Evolutionary conservation across 805 yeast genomes (phyloP).

Genomic region (Wickerhamomyces hampshirensis): DNA sequence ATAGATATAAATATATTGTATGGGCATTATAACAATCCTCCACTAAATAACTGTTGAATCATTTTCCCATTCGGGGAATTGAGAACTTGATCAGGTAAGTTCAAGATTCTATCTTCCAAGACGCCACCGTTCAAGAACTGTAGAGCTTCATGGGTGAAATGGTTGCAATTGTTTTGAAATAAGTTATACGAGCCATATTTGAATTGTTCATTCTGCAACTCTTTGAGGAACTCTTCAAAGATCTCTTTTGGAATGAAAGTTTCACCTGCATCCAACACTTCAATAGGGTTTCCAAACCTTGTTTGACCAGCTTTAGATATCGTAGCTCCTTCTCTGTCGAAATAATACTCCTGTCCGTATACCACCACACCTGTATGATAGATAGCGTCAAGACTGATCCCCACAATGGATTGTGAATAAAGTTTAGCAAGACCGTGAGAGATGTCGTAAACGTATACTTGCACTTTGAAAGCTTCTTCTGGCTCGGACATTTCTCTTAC

Average conservation of each 20-base stretch:
- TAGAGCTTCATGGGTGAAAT: constrained; percentile 53
- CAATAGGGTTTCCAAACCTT: constrained; percentile 54
- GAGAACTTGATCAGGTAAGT: constrained; percentile 49
- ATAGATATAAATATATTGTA: background rate
- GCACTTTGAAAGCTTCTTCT: constrained; percentile 5
- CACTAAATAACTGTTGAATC: constrained; percentile 32
- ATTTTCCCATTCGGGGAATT: constrained; percentile 47
- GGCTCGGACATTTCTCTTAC: constrained; percentile 2
- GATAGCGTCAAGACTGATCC: constrained; percentile 53
- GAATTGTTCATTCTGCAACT: constrained; percentile 40
- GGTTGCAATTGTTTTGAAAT: constrained; percentile 63
- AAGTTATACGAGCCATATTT: constrained; percentile 41
- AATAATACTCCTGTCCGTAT: constrained; percentile 50
- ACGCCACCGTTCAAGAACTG: constrained; percentile 54
- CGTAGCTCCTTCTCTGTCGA: constrained; percentile 53
- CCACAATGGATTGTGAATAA: constrained; percentile 46
- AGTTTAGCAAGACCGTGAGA: constrained; percentile 56
- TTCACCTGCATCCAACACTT: constrained; percentile 48
- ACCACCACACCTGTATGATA: constrained; percentile 62
- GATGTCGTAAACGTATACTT: constrained; percentile 49
- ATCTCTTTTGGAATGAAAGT: constrained; percentile 49
- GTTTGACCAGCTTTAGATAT: constrained; percentile 43
- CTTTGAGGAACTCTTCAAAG: constrained; percentile 47
- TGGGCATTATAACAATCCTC: constrained; percentile 7
- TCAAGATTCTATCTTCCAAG: constrained; percentile 48